Evolutionary conservation across 306 rosid species (phyloP), one percentile per base, ranked within the genome.

Genomic region (Medicago arabica): DNA sequence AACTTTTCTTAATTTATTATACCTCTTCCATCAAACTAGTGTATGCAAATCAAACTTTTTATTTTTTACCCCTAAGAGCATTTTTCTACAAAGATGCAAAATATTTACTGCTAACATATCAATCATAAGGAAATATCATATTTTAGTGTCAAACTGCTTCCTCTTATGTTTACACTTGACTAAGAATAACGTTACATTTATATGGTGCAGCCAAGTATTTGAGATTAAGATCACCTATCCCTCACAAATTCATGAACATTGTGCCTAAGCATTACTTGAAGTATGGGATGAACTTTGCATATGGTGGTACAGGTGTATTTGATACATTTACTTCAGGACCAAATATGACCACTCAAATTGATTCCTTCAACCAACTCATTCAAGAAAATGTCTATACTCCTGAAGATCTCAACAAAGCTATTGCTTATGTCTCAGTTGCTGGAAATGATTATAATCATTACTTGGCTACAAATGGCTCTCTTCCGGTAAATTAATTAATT

Each of bases 261-360:
- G 23, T 79, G 63, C 19, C 53, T 0, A 41, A 66, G 10, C 14
- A 75, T 1, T 79, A 86, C 13, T 72, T 86, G 83, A 90, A 85
- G 77, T 50, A 85, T 13, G 98, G 98, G 2, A 86, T 92, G 89
- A 92, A 92, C 82, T 92, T 90, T 67, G 97, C 97, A 2, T 67
- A 72, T 57, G 96, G 94, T 36, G 94, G 96, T 7, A 90, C 96
- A 0, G 97, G 96, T 3, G 91, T 88, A 9, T 92, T 92, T 67
- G 9, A 86, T 10, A 88, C 96, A 9, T 68, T 51, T 4, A 51
- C 78, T 34, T 2, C 34, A 43, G 69, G 75, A 44, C 96, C 94
- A 19, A 92, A 92, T 79, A 83, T 92, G 92, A 92, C 89, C 13
- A 43, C 69, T 4, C 96, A 92, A 72, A 90, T 92, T 15, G 84